Base-by-base conservation (phyloP, 1,139 yeast genomes). In the Yamadazyma kanchanaburiensis region DNA sequence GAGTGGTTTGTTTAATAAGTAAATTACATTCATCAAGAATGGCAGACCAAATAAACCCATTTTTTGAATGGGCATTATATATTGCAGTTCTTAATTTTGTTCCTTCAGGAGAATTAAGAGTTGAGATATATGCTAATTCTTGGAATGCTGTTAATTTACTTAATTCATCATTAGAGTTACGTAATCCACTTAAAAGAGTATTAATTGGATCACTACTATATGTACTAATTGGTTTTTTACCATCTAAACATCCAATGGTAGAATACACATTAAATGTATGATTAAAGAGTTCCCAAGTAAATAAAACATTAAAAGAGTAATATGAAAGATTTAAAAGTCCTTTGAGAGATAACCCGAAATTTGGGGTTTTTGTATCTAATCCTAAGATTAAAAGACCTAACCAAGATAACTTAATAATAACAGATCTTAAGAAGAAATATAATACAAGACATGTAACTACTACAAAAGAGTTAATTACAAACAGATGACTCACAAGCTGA, bases 221-320 rank as follows among this genome's bases (percentile, higher is more conserved):
- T 5, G 78, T 64, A 25, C 91, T 79, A 18, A 88, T 69, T 13
- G 85, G 77, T 35, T 76, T 77, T 15, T 80, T 80, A 20, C 86
- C 77, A 46, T 83, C 87, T 29, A 83, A 55, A 42, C 97, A 91
- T 0, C 96, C 96, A 38, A 85, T 71, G 6, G 88, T 72, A 49
- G 89, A 71, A 53, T 86, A 89, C 4, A 87, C 80, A 40, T 76
- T 66, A 49, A 78, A 88, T 2, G 78, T 62, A 35, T 74, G 70
- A 52, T 84, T 82, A 20, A 75, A 57, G 8, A 75, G 37, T 43
- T 81, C 88, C 84, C 88, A 83, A 13, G 66, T 46, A 24, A 70
- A 44, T 4, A 69, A 43, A 4, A 70, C 41, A 8, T 70, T 45
- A 38, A 68, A 63, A 4, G 77, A 57, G 2, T 65, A 45, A 25